These are phyloP conservation scores for Verticillium nonalfalfae DNA, from an alignment of 2,329 filamentous ascomycete genomes.

Conservation along the genomic window DNA sequence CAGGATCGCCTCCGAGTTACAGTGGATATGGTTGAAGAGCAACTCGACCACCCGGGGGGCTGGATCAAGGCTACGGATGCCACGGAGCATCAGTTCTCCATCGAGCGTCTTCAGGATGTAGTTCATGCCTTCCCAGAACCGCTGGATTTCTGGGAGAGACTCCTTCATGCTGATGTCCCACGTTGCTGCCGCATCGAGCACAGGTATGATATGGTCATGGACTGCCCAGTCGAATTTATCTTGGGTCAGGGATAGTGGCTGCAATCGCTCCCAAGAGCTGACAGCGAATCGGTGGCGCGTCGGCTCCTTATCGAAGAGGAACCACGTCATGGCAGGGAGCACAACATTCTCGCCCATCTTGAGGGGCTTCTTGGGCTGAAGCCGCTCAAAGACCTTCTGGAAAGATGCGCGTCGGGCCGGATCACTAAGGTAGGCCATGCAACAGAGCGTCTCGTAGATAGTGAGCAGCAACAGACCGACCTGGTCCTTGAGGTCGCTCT, in stretches of 20 bases:
- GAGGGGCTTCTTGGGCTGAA: conserved; percentile 73
- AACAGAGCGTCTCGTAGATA: conserved; percentile 85
- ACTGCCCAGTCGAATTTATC: conserved; percentile 86
- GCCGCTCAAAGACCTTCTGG: conserved; percentile 74
- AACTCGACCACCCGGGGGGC: conserved; percentile 65
- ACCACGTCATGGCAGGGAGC: conserved; percentile 76
- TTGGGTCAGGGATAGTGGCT: conserved; percentile 53
- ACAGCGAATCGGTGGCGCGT: conserved; percentile 61
- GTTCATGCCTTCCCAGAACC: conserved; percentile 74
- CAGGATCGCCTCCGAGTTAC: conserved; percentile 51
- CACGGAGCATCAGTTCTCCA: conserved; percentile 68
- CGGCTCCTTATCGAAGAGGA: conserved; percentile 70
- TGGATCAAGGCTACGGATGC: conserved; percentile 71
- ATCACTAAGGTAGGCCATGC: conserved; percentile 65
- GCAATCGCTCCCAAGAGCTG: conserved; percentile 60
- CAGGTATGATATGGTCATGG: conserved; percentile 62
- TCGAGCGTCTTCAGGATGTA: conserved; percentile 69
- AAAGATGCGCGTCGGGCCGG: conserved; percentile 54
- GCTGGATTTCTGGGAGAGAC: conserved; percentile 45
- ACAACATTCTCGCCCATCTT: conserved; percentile 66
- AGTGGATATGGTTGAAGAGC: conserved; percentile 49
- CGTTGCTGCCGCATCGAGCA: conserved; percentile 56
- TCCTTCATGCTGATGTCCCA: conserved; percentile 33
- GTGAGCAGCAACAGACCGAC: conserved; percentile 62
- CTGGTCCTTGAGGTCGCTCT: conserved; percentile 37